phyloP scores from a whole-genome alignment of 805 yeast species.

The Kuraishia ogatae region DNA sequence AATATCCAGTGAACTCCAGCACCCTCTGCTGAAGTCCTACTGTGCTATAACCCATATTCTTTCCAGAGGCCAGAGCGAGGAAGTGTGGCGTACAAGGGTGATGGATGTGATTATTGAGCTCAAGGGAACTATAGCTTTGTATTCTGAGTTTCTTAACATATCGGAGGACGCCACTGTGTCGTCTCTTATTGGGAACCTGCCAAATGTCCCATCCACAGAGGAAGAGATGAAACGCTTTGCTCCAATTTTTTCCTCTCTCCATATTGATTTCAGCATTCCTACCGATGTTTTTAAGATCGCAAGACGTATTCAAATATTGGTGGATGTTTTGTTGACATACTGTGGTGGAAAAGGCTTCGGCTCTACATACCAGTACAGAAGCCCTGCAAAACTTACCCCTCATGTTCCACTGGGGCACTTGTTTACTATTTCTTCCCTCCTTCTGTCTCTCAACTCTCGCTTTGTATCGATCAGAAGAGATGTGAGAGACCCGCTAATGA shows the following conservation, averaged over 20 bases:
- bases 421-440: slow-evolving; percentile 40
- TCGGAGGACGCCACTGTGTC: slow-evolving; percentile 44
- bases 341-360: neutral
- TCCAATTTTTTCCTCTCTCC: slow-evolving; percentile 36
- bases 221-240: slow-evolving; percentile 9
- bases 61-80: slow-evolving; percentile 38
- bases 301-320: slow-evolving; percentile 37
- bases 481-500: slow-evolving; percentile 44
- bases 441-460: slow-evolving; percentile 45
- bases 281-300: slow-evolving; percentile 42
- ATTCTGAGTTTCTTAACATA: slow-evolving; percentile 49
- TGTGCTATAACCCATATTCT: slow-evolving; percentile 51
- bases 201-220: slow-evolving; percentile 14
- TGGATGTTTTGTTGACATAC: slow-evolving; percentile 26
- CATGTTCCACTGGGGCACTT: slow-evolving; percentile 36
- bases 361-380: neutral
- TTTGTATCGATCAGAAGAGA: slow-evolving; percentile 51
- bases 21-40: slow-evolving; percentile 35
- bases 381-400: neutral
- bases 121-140: slow-evolving; percentile 45
- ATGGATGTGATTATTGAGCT: slow-evolving; percentile 40
- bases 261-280: slow-evolving; percentile 53
- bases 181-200: slow-evolving; percentile 30
- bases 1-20: slow-evolving; percentile 31
- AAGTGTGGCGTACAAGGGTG: slow-evolving; percentile 37